Evolutionary conservation across 768 basidiomycete species (phyloP).

Genomic region (Calocera viscosa): DNA sequence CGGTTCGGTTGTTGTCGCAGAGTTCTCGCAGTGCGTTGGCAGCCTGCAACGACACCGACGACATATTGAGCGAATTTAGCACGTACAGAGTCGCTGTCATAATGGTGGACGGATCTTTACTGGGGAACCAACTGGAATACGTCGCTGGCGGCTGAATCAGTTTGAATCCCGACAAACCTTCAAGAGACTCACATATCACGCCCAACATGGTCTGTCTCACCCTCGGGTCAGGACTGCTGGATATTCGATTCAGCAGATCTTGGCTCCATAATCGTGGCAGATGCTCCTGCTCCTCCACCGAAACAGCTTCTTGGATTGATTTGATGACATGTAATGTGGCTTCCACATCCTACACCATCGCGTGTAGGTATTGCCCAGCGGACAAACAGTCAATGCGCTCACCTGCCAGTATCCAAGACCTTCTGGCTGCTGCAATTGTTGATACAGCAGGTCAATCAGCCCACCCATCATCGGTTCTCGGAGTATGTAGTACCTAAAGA

Average conservation of each 20-base stretch:
- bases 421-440: constrained; percentile 37
- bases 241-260: constrained; percentile 55
- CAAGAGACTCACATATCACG: constrained; percentile 48
- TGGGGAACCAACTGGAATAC: constrained; percentile 72
- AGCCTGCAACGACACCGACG: constrained; percentile 51
- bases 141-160: constrained; percentile 35
- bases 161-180: neutral
- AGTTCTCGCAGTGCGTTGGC: constrained; percentile 73
- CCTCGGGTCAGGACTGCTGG: constrained; percentile 48
- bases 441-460: constrained; percentile 49
- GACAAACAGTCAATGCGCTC: constrained; percentile 1
- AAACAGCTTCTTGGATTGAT: constrained; percentile 78
- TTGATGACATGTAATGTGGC: constrained; percentile 75
- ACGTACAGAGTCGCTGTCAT: constrained; percentile 58
- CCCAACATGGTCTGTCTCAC: constrained; percentile 61
- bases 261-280: constrained; percentile 58
- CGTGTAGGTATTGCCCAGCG: neutral
- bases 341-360: constrained; percentile 57
- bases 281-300: constrained; percentile 41
- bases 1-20: constrained; percentile 80
- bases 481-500: constrained; percentile 64
- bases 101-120: constrained; percentile 31
- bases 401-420: constrained; percentile 61
- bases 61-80: constrained; percentile 55
- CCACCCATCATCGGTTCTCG: constrained; percentile 69